phyloP scores from a whole-genome alignment of 2,329 filamentous ascomycete species.

The Aspergillus puulaauensis region DNA sequence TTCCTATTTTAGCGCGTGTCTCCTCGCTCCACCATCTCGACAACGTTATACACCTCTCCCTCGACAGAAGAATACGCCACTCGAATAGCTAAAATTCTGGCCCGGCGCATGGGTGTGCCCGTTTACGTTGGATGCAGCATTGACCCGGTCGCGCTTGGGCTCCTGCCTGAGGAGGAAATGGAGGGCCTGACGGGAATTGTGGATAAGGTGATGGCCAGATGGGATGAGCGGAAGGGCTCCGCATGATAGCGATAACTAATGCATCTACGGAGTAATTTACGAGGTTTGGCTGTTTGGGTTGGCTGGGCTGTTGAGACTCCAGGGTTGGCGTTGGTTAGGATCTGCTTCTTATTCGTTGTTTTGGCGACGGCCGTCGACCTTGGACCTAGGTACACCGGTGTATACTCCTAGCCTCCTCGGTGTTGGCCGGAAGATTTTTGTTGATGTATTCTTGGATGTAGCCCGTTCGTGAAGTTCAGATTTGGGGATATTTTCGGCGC shows the following conservation, averaged over 20 bases:
- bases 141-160: slow-evolving; percentile 72
- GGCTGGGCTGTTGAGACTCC: no score
- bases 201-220: slow-evolving; percentile 62
- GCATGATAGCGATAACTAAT: not conserved
- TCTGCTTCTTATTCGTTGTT: not conserved
- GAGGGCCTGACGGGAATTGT: slow-evolving; percentile 77
- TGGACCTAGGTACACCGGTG: no score
- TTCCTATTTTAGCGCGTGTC: slow-evolving; percentile 34
- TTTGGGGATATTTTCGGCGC: not conserved
- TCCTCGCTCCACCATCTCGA: slow-evolving; percentile 63
- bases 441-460: no score
- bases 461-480: not conserved
- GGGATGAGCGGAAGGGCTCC: slow-evolving; percentile 19
- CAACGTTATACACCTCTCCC: slow-evolving; percentile 71
- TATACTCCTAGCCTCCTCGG: no score
- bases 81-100: slow-evolving; percentile 78
- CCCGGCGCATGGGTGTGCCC: slow-evolving; percentile 68
- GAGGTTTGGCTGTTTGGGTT: not conserved
- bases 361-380: not conserved
- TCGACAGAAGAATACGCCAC: slow-evolving; percentile 82
- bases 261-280: not conserved
- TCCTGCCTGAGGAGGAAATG: slow-evolving; percentile 90
- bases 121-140: slow-evolving; percentile 92
- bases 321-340: not conserved
- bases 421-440: no score